Base-by-base conservation (phyloP, 2,329 filamentous ascomycete species). In the Fusarium metavorans region DNA sequence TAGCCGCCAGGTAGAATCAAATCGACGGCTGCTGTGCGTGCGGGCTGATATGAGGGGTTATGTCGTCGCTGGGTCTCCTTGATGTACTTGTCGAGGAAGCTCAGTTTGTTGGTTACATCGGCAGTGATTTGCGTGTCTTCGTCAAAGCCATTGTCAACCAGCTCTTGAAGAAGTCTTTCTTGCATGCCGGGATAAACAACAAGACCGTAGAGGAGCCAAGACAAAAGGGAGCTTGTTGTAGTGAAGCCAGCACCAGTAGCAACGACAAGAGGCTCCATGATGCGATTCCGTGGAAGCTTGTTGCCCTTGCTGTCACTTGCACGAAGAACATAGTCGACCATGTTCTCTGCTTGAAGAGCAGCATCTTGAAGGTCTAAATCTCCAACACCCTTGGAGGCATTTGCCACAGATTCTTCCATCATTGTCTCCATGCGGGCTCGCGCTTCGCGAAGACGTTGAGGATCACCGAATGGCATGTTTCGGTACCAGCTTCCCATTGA, bases 31-130 rank as follows among this genome's bases (percentile, higher is more conserved):
- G 90, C 82, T 1, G 88, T 92, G 34, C 90, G 88, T 1, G 84
- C 90, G 0, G 90, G 88, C 74, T 92, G 90, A 81, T 88, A 92
- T 0, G 88, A 89, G 0, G 90, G 88, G 80, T 89, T 91, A 82
- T 92, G 90, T 4, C 84, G 83, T 3, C 90, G 86, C 77, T 90
- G 89, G 1, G 86, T 89, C 78, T 92, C 90, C 80, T 92, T 91
- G 83, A 92, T 82, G 79, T 87, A 90, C 56, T 87, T 86, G 78
- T 91, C 89, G 10, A 90, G 84, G 80, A 87, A 90, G 2, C 82
- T 76, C 7, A 92, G 84, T 50, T 83, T 81, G 60, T 85, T 81
- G 3, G 85, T 86, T 4, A 87, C 70, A 11, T 90, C 88, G 1
- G 86, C 81, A 0, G 86, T 87, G 27, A 87, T 81, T 45, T 85